A percentile compares a stretch with the other conserved stretches of the same genome.
Evolutionary conservation across 2,329 filamentous ascomycete species (phyloP).

Genomic region (Penicillium capsulatum): DNA sequence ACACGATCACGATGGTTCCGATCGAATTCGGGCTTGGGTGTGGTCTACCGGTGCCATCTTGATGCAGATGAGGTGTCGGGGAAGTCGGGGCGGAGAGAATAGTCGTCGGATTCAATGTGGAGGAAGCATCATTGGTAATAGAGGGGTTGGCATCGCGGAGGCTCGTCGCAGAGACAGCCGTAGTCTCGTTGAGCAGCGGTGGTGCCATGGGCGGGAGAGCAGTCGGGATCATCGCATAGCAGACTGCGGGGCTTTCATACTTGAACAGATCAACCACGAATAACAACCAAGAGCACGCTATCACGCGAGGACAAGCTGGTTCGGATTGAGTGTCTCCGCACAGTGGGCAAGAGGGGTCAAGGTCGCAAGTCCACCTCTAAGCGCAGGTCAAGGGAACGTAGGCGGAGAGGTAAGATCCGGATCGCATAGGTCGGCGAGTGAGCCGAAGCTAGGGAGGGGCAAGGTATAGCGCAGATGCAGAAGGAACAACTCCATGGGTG

Average conservation of each 20-base stretch:
- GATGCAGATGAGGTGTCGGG: not conserved
- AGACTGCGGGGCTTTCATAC: slow-evolving; percentile 26
- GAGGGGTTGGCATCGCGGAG: slow-evolving; percentile 4
- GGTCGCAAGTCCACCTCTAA: not conserved
- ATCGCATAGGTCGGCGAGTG: slow-evolving; percentile 2
- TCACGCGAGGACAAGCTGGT: not conserved
- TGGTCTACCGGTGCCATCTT: not conserved
- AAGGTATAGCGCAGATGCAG: not conserved
- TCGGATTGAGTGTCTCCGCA: too few species aligned
- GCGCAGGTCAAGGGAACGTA: not conserved
- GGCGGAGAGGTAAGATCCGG: slow-evolving; percentile 3
- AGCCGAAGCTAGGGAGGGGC: not conserved
- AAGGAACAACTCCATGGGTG: slow-evolving; percentile 1
- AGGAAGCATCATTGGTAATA: slow-evolving; percentile 9
- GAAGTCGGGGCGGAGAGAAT: slow-evolving; percentile 5
- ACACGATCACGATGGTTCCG: slow-evolving; percentile 58
- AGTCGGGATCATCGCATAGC: slow-evolving; percentile 35
- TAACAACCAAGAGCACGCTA: not conserved
- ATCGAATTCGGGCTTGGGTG: slow-evolving; percentile 5
- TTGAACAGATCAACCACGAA: slow-evolving; percentile 11
- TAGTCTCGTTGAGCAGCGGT: slow-evolving; percentile 26
- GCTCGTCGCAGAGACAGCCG: slow-evolving; percentile 19
- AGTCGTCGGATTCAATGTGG: slow-evolving; percentile 9
- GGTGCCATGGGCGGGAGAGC: slow-evolving; percentile 33
- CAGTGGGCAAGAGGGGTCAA: too few species aligned